Base-by-base conservation (phyloP, 768 basidiomycete genomes). In the Pulveroboletus sp. region DNA sequence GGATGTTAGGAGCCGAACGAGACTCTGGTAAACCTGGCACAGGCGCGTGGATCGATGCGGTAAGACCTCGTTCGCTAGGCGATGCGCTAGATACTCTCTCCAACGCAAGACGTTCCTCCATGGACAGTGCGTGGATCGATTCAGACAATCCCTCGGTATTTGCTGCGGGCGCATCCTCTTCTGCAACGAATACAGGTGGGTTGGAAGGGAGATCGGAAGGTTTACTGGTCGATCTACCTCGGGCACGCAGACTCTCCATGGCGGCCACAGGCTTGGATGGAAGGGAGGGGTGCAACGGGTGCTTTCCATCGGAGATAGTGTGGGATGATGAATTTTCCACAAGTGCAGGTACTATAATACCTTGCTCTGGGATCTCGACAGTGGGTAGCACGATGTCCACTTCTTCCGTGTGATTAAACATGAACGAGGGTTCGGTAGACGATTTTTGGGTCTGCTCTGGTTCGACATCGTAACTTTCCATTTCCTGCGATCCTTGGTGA, bases 31-130 rank as follows among this genome's bases (percentile, higher is more conserved):
- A 56, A 25, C 66, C 63, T 39, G 56, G 40, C 48, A 69, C 60
- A 37, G 78, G 76, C 1, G 82, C 82, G 58, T 85, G 79, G 19
- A 83, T 82, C 2, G 84, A 85, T 37, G 78, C 75, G 34, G 64
- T 29, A 16, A 79, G 68, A 42, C 76, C 73, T 34, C 68, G 67
- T 27, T 67, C 66, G 29, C 52, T 56, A 36, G 67, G 59, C 31
- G 63, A 52, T 24, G 53, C 27, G 31, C 53, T 57, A 5, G 45
- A 48, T 19, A 47, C 51, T 6, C 53, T 51, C 31, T 63, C 61
- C 44, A 51, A 40, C 37, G 55, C 40, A 17, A 52, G 49, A 14
- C 35, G 48, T 33, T 66, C 64, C 13, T 53, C 48, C 16, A 36
- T 38, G 4, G 55, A 42, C 2, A 56, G 56, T 6, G 66, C 60